Evolutionary conservation across 1,284 basidiomycete species (phyloP).

Genomic region (Ganoderma boninense): DNA sequence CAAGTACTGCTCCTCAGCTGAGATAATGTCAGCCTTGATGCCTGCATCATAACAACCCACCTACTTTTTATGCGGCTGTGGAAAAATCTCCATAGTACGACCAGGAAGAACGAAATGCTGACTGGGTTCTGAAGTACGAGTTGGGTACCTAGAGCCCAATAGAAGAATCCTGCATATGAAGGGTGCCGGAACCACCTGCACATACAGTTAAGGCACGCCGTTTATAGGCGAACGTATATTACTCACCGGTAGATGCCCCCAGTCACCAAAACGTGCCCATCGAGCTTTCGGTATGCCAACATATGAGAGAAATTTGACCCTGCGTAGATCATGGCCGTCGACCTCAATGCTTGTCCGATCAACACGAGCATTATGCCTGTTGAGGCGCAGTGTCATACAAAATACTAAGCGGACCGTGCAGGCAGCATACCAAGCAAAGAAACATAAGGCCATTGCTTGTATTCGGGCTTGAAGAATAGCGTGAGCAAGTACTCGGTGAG

Average conservation of each 20-base stretch:
- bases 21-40: not conserved
- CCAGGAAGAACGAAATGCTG: conserved; percentile 68
- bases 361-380: conserved; percentile 73
- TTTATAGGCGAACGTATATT: not conserved
- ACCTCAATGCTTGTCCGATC: conserved; percentile 82
- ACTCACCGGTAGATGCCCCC: conserved; percentile 85
- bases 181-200: conserved; percentile 91
- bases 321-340: conserved; percentile 95
- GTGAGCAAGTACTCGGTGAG: conserved; percentile 84
- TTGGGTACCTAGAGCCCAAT: conserved; percentile 97
- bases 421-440: conserved; percentile 60
- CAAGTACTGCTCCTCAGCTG: conserved; percentile 80
- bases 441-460: conserved; percentile 63
- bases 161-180: conserved; percentile 97
- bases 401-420: not conserved
- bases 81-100: conserved; percentile 90
- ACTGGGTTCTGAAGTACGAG: conserved; percentile 91
- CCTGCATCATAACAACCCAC: conserved; percentile 34
- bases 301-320: conserved; percentile 93
- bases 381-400: not conserved
- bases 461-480: conserved; percentile 69
- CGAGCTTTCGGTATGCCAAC: conserved; percentile 78
- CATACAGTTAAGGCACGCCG: not conserved
- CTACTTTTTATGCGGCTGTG: conserved; percentile 80
- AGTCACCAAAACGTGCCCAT: conserved; percentile 84